phyloP scores from a whole-genome alignment of 2,329 filamentous ascomycete genomes.

The Fusarium fujikuroi region DNA sequence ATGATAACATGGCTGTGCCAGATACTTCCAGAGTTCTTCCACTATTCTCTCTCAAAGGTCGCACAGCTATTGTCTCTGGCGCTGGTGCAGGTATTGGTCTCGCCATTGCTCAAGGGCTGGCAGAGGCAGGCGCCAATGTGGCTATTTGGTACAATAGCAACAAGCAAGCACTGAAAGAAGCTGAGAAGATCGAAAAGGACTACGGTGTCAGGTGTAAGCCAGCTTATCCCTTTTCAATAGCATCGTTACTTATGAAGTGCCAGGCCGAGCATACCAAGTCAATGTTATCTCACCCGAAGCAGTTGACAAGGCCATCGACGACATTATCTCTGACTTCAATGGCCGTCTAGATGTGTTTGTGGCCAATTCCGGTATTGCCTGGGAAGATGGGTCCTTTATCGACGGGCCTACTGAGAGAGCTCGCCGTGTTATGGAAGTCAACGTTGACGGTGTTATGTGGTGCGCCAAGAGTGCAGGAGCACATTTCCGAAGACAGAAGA shows the following conservation, averaged over 20 bases:
- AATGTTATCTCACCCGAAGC: constrained; percentile 65
- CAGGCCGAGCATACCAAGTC: constrained; percentile 71
- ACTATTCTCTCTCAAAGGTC: constrained; percentile 75
- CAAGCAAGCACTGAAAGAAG: constrained; percentile 69
- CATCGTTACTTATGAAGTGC: constrained; percentile 14
- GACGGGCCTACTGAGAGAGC: constrained; percentile 73
- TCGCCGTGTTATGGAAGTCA: constrained; percentile 73
- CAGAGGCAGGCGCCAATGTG: constrained; percentile 77
- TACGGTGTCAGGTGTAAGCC: constrained; percentile 74
- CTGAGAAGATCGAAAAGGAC: constrained; percentile 70
- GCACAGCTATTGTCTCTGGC: constrained; percentile 76
- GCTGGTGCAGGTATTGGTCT: constrained; percentile 75
- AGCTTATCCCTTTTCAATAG: background rate
- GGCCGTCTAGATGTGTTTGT: constrained; percentile 81
- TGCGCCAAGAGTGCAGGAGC: constrained; percentile 75
- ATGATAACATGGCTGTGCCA: constrained; percentile 64
- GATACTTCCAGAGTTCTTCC: constrained; percentile 65
- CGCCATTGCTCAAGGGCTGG: constrained; percentile 70
- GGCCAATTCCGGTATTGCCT: constrained; percentile 81
- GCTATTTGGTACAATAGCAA: constrained; percentile 80
- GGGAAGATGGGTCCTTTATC: constrained; percentile 75
- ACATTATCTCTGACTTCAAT: constrained; percentile 73
- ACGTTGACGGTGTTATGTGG: constrained; percentile 83
- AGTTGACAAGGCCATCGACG: constrained; percentile 62
- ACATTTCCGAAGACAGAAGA: constrained; percentile 77